Evolutionary conservation across 257 asterid species (phyloP).

Genomic region (Prunella vulgaris): DNA sequence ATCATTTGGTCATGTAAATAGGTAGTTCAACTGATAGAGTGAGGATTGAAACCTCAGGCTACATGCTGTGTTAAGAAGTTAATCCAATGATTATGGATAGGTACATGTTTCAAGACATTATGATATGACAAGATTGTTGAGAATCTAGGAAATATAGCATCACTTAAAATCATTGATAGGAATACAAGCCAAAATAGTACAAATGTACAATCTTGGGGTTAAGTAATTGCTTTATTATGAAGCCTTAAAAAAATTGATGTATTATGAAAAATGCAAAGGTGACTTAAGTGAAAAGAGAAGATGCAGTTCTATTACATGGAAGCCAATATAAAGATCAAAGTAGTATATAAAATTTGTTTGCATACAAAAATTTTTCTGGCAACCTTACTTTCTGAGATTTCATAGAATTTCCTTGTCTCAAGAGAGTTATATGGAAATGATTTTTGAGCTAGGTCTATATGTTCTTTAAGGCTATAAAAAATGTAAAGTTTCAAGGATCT

Average conservation of each 20-base stretch:
- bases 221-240: not conserved
- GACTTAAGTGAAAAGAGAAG: not conserved
- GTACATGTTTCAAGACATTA: not conserved
- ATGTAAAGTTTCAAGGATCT: not conserved
- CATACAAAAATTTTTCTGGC: not conserved
- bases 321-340: not conserved
- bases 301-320: not conserved
- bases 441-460: not conserved
- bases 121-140: not conserved
- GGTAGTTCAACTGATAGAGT: not conserved
- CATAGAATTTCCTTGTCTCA: not conserved
- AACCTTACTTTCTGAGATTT: not conserved
- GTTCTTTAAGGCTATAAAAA: not conserved
- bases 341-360: conserved; percentile 5
- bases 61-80: not conserved
- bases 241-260: not conserved
- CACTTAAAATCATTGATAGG: not conserved
- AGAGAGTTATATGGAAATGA: not conserved
- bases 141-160: not conserved
- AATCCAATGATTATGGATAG: not conserved
- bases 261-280: not conserved
- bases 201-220: not conserved
- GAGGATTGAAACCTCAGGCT: conserved; percentile 2
- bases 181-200: not conserved
- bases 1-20: not conserved